Evolutionary conservation across 768 basidiomycete genomes (phyloP).

Genomic region (Panaeolus papilionaceus): DNA sequence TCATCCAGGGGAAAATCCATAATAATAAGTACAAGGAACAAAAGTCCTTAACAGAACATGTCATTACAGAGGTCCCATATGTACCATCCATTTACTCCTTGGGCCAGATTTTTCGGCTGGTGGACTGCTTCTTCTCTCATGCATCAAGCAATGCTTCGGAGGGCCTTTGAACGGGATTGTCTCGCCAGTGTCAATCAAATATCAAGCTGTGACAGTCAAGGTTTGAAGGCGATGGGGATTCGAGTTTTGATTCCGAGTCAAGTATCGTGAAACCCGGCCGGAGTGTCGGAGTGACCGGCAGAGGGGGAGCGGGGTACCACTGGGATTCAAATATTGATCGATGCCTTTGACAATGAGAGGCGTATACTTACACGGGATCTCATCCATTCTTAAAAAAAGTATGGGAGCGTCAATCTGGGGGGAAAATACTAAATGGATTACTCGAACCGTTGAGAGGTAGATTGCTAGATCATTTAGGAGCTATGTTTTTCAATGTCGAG

Average conservation of each 20-base stretch:
- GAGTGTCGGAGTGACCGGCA: conserved; percentile 11
- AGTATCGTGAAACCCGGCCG: neutral
- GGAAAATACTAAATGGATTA: conserved; percentile 10
- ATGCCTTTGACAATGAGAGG: neutral
- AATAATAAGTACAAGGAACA: conserved; percentile 1
- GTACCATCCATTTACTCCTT: conserved; percentile 1
- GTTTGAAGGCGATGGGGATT: neutral
- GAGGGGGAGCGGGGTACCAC: neutral
- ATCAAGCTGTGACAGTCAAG: neutral
- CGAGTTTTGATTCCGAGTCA: neutral
- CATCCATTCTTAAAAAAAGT: neutral
- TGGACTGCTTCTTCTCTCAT: conserved; percentile 7
- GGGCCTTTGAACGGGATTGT: conserved; percentile 13
- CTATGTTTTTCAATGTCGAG: neutral
- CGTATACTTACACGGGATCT: conserved; percentile 3
- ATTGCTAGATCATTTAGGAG: conserved; percentile 6
- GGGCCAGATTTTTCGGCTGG: neutral
- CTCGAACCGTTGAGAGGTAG: neutral
- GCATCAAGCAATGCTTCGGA: conserved; percentile 8
- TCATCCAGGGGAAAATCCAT: neutral
- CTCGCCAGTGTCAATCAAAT: conserved; percentile 9
- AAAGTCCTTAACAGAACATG: conserved; percentile 10
- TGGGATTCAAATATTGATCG: too few relatives aligned
- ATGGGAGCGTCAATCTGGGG: conserved; percentile 6
- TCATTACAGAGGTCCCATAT: neutral